Evolutionary conservation across 306 rosid genomes (phyloP).

Genomic region (Prinsepia uniflora): DNA sequence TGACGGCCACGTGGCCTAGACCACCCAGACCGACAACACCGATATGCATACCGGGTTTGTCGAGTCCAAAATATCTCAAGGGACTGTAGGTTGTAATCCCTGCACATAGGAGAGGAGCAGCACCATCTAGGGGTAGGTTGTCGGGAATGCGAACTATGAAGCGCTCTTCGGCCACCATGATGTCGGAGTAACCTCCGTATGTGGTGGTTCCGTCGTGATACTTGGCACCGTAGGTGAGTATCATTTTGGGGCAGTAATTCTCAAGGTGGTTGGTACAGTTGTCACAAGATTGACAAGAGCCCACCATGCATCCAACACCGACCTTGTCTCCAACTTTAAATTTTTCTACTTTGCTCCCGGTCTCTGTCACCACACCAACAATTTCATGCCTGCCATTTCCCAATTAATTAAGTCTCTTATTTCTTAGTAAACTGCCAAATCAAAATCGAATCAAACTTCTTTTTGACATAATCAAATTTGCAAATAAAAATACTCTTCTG

Average conservation of each 20-base stretch:
- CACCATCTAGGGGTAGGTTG: constrained; percentile 38
- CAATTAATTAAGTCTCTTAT: neutral
- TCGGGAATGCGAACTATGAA: constrained; percentile 41
- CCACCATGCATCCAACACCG: constrained; percentile 58
- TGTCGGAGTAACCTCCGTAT: constrained; percentile 51
- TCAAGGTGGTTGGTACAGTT: constrained; percentile 41
- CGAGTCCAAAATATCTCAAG: constrained; percentile 32
- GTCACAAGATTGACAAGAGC: constrained; percentile 46
- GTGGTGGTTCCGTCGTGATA: constrained; percentile 39
- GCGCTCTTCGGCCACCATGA: constrained; percentile 42
- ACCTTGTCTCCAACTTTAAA: constrained; percentile 59
- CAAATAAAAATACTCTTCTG: too few species aligned
- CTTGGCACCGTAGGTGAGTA: constrained; percentile 23
- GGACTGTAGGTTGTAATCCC: constrained; percentile 62
- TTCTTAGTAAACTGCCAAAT: neutral
- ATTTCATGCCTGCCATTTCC: constrained; percentile 39
- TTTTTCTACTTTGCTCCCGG: constrained; percentile 50
- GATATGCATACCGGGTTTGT: constrained; percentile 39
- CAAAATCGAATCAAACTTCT: too few species aligned
- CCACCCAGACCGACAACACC: constrained; percentile 62
- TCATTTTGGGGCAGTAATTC: constrained; percentile 40
- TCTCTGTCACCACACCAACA: constrained; percentile 53
- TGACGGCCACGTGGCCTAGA: constrained; percentile 50
- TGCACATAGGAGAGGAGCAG: constrained; percentile 59
- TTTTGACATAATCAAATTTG: too few species aligned